Evolutionary conservation across 2,329 filamentous ascomycete species (phyloP), one percentile per base, ranked within the genome.

Genomic region (Aspergillus costaricaensis): DNA sequence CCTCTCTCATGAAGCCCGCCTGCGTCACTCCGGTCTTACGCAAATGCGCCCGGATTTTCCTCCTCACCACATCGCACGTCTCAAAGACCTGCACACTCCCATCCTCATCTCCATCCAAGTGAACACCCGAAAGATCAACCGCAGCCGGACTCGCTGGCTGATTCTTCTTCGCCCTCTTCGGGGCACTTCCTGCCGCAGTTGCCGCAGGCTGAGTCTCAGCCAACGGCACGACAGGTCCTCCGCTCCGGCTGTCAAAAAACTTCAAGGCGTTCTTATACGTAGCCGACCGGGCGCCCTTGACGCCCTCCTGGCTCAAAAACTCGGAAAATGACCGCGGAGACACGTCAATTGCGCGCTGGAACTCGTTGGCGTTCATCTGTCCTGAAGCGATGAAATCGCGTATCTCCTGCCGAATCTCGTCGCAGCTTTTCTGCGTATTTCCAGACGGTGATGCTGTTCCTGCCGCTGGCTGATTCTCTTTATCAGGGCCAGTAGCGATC

Each of bases 1-100:
- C 74, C 48, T 81, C 77, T 38, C 83, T 80, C 25, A 80, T 74
- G 68, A 88, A 84, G 10, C 74, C 76, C 0, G 84, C 81, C 67
- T 85, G 80, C 0, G 81, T 85, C 54, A 85, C 74, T 47, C 75
- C 75, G 0, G 79, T 75, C 50, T 80, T 75, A n/a, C 72, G 69
- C 9, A 87, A 74, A 61, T 83, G 74, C 0, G 79, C 78, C 25
- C 77, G 77, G 66, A 87, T 86, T 75, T 87, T 87, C 68, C 77
- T 80, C 50, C 85, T 81, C 14, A 87, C 69, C 54, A 84, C 83
- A 64, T 87, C 81, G 72, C 85, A 87, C 5, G 81, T 83, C 62
- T 87, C 84, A 67, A 76, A 87, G 32, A 88, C 74, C 1, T 74
- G 72, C 6, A 87, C 83, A 0, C 59, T 66, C 36, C 78, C 76